Evolutionary conservation across 1,284 basidiomycete genomes (phyloP).

Genomic region (Phlebopus sp.): DNA sequence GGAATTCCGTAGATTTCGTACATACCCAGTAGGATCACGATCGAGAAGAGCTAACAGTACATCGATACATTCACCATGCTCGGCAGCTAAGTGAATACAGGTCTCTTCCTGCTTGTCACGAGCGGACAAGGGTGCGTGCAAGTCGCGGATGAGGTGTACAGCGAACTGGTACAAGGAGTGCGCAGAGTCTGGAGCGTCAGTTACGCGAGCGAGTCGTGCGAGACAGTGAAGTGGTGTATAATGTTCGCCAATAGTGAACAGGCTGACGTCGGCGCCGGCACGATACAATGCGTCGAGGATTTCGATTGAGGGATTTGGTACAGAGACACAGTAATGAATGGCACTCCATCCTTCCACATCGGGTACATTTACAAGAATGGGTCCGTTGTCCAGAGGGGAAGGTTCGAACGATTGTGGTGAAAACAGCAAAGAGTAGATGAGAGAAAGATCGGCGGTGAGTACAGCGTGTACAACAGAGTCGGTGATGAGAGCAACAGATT

Average conservation of each 20-base stretch:
- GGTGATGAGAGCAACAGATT: constrained; percentile 38
- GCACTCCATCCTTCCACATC: constrained; percentile 67
- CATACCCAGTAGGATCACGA: constrained; percentile 53
- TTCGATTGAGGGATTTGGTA: constrained; percentile 52
- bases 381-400: constrained; percentile 41
- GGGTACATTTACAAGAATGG: constrained; percentile 57
- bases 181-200: constrained; percentile 36
- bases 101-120: constrained; percentile 84
- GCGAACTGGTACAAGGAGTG: constrained; percentile 53
- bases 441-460: constrained; percentile 43
- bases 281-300: constrained; percentile 66
- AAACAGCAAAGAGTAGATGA: constrained; percentile 57
- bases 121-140: constrained; percentile 63
- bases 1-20: constrained; percentile 60
- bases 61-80: constrained; percentile 74
- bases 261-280: constrained; percentile 67
- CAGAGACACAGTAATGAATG: constrained; percentile 64
- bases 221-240: constrained; percentile 71
- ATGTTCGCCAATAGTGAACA: constrained; percentile 64
- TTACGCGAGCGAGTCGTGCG: constrained; percentile 47
- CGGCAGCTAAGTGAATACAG: constrained; percentile 92
- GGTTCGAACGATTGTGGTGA: constrained; percentile 41
- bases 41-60: constrained; percentile 60
- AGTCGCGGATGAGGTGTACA: constrained; percentile 62
- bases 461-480: constrained; percentile 53